phyloP scores from a whole-genome alignment of 495 filamentous ascomycete genomes.

The Lasiosphaeris hirsuta region DNA sequence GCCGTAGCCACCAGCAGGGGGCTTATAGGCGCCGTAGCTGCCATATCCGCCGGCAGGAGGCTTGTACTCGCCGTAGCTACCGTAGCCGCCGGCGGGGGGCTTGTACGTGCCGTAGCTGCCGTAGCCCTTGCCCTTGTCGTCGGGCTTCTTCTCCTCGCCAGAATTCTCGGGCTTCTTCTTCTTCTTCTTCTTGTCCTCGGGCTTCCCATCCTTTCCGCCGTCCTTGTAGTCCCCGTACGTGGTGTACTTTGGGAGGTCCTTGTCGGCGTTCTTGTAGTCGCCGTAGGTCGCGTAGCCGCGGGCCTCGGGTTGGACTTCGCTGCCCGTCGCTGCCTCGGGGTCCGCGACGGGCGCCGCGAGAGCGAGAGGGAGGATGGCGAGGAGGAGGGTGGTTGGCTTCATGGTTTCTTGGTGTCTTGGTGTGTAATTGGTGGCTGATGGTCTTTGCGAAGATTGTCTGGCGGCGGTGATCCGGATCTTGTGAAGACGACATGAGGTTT shows the following conservation, averaged over 20 bases:
- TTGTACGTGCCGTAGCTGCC: not conserved
- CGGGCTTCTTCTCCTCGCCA: not conserved
- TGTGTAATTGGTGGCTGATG: not conserved
- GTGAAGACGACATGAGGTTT: not conserved
- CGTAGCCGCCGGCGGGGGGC: not conserved
- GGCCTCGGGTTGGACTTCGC: not conserved
- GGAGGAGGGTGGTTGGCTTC: not conserved
- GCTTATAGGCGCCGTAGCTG: not conserved
- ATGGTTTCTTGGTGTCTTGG: not conserved
- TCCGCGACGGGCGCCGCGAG: not conserved
- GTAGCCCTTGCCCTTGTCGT: not conserved
- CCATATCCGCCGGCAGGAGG: not conserved
- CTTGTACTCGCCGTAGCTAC: not conserved
- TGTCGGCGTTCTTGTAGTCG: not conserved
- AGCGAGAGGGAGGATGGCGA: not conserved
- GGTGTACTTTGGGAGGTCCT: not conserved
- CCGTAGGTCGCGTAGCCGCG: not conserved
- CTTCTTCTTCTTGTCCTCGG: no score
- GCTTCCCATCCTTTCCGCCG: not conserved
- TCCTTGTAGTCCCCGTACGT: not conserved
- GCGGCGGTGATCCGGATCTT: not conserved
- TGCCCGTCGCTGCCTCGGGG: not conserved
- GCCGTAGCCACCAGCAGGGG: not conserved
- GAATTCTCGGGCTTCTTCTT: not conserved
- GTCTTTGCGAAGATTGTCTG: not conserved